Base-by-base conservation (phyloP, 306 rosid species). In the Lathyrus sativus region DNA sequence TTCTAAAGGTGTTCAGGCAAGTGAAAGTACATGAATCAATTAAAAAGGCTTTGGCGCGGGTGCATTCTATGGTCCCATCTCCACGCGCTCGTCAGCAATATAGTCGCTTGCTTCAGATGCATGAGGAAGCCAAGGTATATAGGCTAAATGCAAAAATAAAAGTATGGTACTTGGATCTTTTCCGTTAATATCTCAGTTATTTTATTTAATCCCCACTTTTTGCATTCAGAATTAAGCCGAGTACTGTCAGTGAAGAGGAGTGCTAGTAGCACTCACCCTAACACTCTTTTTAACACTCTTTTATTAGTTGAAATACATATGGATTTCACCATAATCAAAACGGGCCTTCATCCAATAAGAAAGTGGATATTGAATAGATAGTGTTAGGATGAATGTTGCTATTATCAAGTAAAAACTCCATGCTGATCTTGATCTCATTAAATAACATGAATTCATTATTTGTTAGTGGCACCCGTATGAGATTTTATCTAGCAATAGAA, bases 1-100 rank as follows among this genome's bases (percentile, higher is more conserved):
- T 95, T 78, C 91, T 90, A 72, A 88, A 78, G 82, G 87, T 67
- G 75, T 95, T 88, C 83, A 87, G 97, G 43, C 79, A 88, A 76
- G 80, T 88, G 78, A 95, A 87, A 76, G 97, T 95, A 7, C 74
- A 90, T 63, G 89, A 37, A 65, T 82, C 87, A 46, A 68, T 90
- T 65, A 84, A 87, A 2, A 80, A 79, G 83, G 96, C 97, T 67
- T 79, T 95, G 54, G 77, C 91, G 0, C 79, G 89, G 65, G 99
- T 95, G 48, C 42, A 81, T 73, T 90, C 97, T 33, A 88, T 90
- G 99, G 92, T 81, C n/a, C 79, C 76, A 38, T 87, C 88, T 76
- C 37, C 80, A 0, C 79, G 70, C 72, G 99, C 97, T 14, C 88
- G 95, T 9, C 86, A 78, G 59, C 99, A 95, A 78, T 95, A 95